Evolutionary conservation across 2,329 filamentous ascomycete genomes (phyloP), one percentile per base, ranked within the genome.

Genomic region (Aquanectria penicillioides): DNA sequence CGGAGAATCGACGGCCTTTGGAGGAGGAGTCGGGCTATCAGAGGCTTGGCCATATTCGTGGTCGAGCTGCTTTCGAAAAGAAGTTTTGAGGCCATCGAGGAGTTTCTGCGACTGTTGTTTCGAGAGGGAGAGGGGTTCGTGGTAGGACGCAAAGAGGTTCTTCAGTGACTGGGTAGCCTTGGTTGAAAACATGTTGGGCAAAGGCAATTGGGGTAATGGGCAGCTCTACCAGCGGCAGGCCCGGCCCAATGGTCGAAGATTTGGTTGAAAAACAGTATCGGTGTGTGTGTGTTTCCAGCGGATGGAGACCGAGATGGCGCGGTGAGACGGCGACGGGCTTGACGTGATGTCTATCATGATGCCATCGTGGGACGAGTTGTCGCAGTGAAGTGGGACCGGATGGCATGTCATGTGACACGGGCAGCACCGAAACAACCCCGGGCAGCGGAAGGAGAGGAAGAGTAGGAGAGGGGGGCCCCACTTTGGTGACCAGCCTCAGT

Each of bases 11-110:
- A 55, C 38, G 36, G 59, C 26, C 46, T 64, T 67, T 38, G 67
- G 47, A 50, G 59, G 25, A 31, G 59, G 15, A n/a, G 46, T 59
- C 9, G 57, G 63, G 31, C 62, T 61, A 8, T 77, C 69, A 13
- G 73, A 62, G 25, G 76, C 68, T 68, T 75, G 80, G 59, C 84
- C 84, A 66, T 87, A 82, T 67, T 87, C 84, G 37, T 75, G 78
- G 65, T 87, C 84, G n/a, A 88, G 81, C 25, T 86, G 81, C 52
- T 79, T 79, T 48, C 85, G 80, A 69, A 88, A 88, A 3, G 84
- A 86, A 6, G 77, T 73, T 47, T 85, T 87, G 48, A 88, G 78
- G 28, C 80, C 78, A 51, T 85, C 78, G 61, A 87, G 82, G 8
- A 87, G 79, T 65, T 82, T 81, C 60, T 83, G 79, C 22, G 83